These are phyloP conservation scores for Akanthomyces dipterigenus DNA, from an alignment of 2,329 filamentous ascomycete species.

Conservation along the genomic window DNA sequence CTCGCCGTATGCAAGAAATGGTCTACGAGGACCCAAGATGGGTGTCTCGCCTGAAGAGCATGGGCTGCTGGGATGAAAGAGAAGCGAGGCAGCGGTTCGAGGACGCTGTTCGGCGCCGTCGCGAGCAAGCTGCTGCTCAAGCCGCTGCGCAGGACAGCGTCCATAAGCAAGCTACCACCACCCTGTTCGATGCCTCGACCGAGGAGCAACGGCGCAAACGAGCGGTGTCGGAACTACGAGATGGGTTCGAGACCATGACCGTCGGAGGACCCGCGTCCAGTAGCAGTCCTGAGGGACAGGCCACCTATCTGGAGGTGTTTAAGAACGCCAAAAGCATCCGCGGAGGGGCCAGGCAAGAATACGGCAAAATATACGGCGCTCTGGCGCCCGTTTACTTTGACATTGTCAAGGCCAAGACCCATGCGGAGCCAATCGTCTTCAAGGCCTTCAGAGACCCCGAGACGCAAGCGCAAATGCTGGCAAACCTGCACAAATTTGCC, in stretches of 20 bases:
- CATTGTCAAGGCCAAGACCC: constrained; percentile 62
- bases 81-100: constrained; percentile 80
- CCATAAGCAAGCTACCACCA: constrained; percentile 33
- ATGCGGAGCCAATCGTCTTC: constrained; percentile 78
- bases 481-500: constrained; percentile 71
- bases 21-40: constrained; percentile 96
- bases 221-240: constrained; percentile 30
- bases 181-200: constrained; percentile 65
- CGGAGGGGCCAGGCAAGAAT: constrained; percentile 81
- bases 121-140: constrained; percentile 41
- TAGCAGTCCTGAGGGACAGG: constrained; percentile 50
- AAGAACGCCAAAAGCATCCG: constrained; percentile 68
- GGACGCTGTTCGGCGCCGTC: constrained; percentile 54
- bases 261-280: constrained; percentile 37
- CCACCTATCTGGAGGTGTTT: constrained; percentile 62
- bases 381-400: constrained; percentile 86
- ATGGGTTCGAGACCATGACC: constrained; percentile 76
- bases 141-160: constrained; percentile 17
- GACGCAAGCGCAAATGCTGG: constrained; percentile 81
- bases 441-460: constrained; percentile 81
- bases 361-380: constrained; percentile 82
- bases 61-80: constrained; percentile 86
- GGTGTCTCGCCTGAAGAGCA: constrained; percentile 77
- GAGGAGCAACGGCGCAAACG: constrained; percentile 55
- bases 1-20: constrained; percentile 89